Conservation (phyloP, 768 basidiomycete genomes). For the Kwoniella heveanensis region DNA sequence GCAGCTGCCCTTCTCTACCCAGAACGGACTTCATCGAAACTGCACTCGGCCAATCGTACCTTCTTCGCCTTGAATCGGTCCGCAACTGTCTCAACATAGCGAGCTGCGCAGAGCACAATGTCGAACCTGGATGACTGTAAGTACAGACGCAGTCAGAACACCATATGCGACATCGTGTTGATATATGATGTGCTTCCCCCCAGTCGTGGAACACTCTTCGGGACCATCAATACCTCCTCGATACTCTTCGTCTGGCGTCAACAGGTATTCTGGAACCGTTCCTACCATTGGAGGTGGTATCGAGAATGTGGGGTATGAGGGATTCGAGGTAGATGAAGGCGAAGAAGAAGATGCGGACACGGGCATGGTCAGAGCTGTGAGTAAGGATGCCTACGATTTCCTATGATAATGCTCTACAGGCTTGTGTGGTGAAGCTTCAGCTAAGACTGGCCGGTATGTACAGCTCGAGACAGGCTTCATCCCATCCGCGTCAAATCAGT, state of each 20-base stretch:
- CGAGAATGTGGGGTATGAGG: constrained; percentile 72
- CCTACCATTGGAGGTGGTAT: constrained; percentile 49
- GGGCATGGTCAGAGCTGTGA: constrained; percentile 61
- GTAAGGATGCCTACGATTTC: no score
- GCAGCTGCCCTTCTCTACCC: no score
- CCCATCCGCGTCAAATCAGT: constrained; percentile 39
- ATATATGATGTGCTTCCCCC: neutral
- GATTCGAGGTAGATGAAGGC: constrained; percentile 75
- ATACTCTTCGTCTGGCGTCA: constrained; percentile 28
- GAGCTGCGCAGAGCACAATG: constrained; percentile 19
- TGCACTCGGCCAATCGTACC: no score
- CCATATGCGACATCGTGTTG: no score
- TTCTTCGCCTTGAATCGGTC: no score
- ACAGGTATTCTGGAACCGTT: constrained; percentile 33
- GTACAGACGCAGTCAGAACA: neutral
- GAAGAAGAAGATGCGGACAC: constrained; percentile 52
- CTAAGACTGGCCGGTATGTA: constrained; percentile 21
- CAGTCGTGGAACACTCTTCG: constrained; percentile 85
- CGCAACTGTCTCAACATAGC: no score
- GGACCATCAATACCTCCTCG: constrained; percentile 58
- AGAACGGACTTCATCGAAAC: no score
- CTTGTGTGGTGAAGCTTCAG: no score
- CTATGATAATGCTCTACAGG: no score
- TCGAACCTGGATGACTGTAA: constrained; percentile 49
- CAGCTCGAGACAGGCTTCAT: constrained; percentile 57